Base-by-base conservation (phyloP, 495 filamentous ascomycete species). In the Aspergillus affinis region DNA sequence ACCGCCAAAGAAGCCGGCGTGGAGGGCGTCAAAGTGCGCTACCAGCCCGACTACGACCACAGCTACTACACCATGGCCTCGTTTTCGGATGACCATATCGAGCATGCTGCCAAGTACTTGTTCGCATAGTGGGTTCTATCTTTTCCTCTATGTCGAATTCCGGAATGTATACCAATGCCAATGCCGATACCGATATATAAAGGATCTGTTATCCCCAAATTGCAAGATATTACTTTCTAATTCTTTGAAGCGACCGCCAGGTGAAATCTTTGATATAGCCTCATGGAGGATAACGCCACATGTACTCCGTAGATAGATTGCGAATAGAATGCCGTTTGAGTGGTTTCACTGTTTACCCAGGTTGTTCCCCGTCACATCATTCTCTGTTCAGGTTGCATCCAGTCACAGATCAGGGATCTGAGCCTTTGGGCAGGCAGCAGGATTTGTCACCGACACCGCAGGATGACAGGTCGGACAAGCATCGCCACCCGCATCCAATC, bases 1-100 rank as follows among this genome's bases (percentile, higher is more conserved):
- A 93, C 89, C 6, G 92, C 86, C 19, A 83, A 86, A 70, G 86
- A 88, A 62, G 80, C 82, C 7, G 91, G 89, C 0, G 81, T 90
- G 48, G 72, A 78, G 51, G 84, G 85, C 45, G 82, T 88, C 23
- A 82, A 83, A 50, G 70, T 97, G 61, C 81, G 94, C 66, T 94
- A 93, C 79, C 93, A 97, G 76, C 68, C 91, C 69, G 92, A 86
- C 54, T 98, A 98, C 70, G 95, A 98, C 74, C 94, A 98, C 73
- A 95, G 91, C 55, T 98, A 98, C 72, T 97, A 83, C 74, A 96
- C 94, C 66, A 93, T 98, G 78, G 85, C 93, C 29, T 84, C 80
- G 12, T 98, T 98, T 75, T 82, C 89, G 51, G 87, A 88, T 65
- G 93, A 98, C 63, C 94, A 98, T 80, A 81, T 98, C 54, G 86